Base-by-base conservation (phyloP, 495 filamentous ascomycete species). In the Cryomyces minteri region DNA sequence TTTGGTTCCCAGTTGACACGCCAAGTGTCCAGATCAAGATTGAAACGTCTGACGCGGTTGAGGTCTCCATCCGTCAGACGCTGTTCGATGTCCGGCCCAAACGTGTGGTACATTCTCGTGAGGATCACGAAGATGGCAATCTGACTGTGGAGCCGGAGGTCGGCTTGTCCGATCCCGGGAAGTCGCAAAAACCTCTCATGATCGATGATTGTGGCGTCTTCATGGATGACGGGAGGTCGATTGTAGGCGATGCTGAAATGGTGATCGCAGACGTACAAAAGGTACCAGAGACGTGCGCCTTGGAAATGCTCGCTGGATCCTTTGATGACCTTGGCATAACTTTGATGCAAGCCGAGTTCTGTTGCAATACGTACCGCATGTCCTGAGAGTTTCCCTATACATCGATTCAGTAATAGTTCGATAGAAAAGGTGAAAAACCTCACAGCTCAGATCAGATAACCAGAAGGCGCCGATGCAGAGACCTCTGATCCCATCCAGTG, bases 311-410 rank as follows among this genome's bases (percentile, higher is more conserved):
- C 41, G 54, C 43, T 62, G 53, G 28, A 66, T 60, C 52, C 52
- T 5, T 62, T 59, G 10, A 66, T 64, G 52, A 71, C 58, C 43
- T 66, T 66, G 30, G 67, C 64, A 43, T 68, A 68, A 41, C 63
- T 69, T 41, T 65, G 66, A 39, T 70, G 69, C 5, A 74, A 52
- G 36, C 66, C 63, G 31, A 65, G 61, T 49, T 74, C 71, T 0
- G 69, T 73, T 1, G 69, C 69, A 43, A 72, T 71, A n/a, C 71
- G 69, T 5, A 74, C 68, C 4, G 70, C 70, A 49, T 70, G 68
- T 4, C 69, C 71, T 29, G 68, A 71, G n/a, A 71, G 54, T 44
- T 69, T 71, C 71, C n/a, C n/a, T n/a, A n/a, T n/a, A n/a, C n/a
- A n/a, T n/a, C n/a, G n/a, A n/a, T n/a, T n/a, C n/a, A n/a, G n/a